phyloP scores from a whole-genome alignment of 2,329 filamentous ascomycete species.

The Neonectria hederae region DNA sequence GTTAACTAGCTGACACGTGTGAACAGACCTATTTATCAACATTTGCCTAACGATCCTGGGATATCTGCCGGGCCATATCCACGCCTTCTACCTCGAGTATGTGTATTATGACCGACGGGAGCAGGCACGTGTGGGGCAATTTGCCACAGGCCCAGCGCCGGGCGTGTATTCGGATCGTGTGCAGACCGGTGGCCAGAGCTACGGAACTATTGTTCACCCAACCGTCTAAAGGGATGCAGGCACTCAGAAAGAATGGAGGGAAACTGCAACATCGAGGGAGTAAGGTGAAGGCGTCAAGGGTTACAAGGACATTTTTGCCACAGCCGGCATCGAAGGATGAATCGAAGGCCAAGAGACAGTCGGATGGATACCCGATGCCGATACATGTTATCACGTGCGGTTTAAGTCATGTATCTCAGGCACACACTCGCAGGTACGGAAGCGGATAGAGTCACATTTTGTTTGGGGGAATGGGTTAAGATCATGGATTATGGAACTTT shows the following conservation, averaged over 20 bases:
- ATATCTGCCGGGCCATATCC: conserved; percentile 81
- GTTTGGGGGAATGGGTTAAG: not conserved
- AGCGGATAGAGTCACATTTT: conserved; percentile 1
- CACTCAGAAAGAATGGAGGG: not conserved
- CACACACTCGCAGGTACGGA: conserved; percentile 16
- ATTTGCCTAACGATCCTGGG: conserved; percentile 72
- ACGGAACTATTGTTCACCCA: conserved; percentile 59
- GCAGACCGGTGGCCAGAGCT: conserved; percentile 76
- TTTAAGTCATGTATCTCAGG: conserved; percentile 16
- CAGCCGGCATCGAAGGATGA: conserved; percentile 1
- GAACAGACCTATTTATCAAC: conserved; percentile 70
- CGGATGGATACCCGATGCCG: not conserved
- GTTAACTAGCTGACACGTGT: conserved; percentile 24
- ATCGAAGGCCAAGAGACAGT: not conserved
- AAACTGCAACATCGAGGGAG: not conserved
- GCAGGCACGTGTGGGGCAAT: conserved; percentile 66
- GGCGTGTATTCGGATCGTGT: conserved; percentile 78
- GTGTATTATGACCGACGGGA: conserved; percentile 82
- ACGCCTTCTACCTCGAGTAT: conserved; percentile 85
- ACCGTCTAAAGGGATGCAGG: conserved; percentile 21
- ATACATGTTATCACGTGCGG: conserved; percentile 19
- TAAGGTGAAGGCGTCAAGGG: not conserved
- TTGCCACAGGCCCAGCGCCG: conserved; percentile 64
- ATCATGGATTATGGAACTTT: not conserved
- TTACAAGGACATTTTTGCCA: not conserved